A percentile compares a stretch with the other conserved stretches of the same genome.
phyloP scores from a whole-genome alignment of 257 asterid genomes.

The Primulina huaijiensis region DNA sequence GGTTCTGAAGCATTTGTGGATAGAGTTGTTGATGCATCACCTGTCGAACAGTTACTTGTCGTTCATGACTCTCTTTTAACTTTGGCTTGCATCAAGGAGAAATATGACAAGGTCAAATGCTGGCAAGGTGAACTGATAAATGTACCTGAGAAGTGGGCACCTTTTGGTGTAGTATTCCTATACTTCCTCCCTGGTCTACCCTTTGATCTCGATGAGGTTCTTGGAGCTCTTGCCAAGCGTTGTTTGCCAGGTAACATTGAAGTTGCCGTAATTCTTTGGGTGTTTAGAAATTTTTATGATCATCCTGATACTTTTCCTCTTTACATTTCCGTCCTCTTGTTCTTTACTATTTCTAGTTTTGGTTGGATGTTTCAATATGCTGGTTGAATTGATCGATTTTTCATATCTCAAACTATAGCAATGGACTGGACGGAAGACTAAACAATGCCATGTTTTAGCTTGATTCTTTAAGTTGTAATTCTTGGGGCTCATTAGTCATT shows the following conservation, averaged over 20 bases:
- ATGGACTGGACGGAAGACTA: not conserved
- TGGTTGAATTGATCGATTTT: not conserved
- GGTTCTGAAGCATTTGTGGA: constrained; percentile 82
- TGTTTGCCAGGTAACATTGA: constrained; percentile 62
- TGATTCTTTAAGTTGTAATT: not conserved
- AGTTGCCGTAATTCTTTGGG: not conserved
- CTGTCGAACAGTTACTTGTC: constrained; percentile 53
- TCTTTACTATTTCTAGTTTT: not conserved
- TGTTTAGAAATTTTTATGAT: not conserved
- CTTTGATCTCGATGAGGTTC: constrained; percentile 51
- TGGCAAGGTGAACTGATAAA: constrained; percentile 83
- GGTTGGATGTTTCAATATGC: not conserved
- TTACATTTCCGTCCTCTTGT: not conserved
- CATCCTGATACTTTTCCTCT: not conserved
- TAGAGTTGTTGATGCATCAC: constrained; percentile 46
- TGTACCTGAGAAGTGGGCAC: constrained; percentile 69
- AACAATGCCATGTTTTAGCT: not conserved
- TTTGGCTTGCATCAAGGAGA: constrained; percentile 78
- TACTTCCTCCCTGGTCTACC: constrained; percentile 84
- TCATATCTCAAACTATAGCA: not conserved
- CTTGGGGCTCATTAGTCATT: not conserved
- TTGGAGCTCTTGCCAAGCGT: constrained; percentile 55
- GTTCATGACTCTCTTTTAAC: constrained; percentile 70
- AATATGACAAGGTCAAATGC: constrained; percentile 67
- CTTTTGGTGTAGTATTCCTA: constrained; percentile 65